These are phyloP conservation scores for Irpex lacteus DNA, from an alignment of 1,284 basidiomycete species.

Conservation along the genomic window DNA sequence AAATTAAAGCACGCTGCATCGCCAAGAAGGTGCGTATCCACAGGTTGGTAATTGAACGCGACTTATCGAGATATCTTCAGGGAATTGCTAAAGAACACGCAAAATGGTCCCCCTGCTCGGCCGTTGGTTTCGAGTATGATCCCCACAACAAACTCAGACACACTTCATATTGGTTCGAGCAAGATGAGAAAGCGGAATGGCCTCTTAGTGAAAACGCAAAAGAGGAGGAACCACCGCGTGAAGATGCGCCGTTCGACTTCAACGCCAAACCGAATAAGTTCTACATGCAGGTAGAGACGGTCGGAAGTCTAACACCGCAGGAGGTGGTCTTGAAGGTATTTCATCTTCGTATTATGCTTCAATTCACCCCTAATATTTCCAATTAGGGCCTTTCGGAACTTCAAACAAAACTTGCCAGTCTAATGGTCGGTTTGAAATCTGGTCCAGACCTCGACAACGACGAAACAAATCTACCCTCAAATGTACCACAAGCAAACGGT, in stretches of 20 bases:
- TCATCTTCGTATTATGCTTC: not conserved
- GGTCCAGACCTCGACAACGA: slow-evolving; percentile 52
- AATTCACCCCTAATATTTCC: slow-evolving; percentile 1
- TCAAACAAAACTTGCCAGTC: slow-evolving; percentile 77
- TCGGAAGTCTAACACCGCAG: slow-evolving; percentile 84
- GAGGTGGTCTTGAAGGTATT: slow-evolving; percentile 84
- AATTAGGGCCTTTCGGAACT: slow-evolving; percentile 76
- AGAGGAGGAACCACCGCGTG: slow-evolving; percentile 79
- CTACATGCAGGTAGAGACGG: slow-evolving; percentile 91
- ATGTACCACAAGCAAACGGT: slow-evolving; percentile 18
- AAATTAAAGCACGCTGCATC: slow-evolving; percentile 83
- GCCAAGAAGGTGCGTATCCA: slow-evolving; percentile 81
- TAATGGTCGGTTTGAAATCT: slow-evolving; percentile 72
- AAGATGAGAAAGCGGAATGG: slow-evolving; percentile 78
- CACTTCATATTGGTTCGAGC: slow-evolving; percentile 95
- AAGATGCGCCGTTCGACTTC: slow-evolving; percentile 84
- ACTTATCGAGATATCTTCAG: slow-evolving; percentile 36
- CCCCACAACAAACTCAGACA: slow-evolving; percentile 97
- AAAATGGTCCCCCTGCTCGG: slow-evolving; percentile 97
- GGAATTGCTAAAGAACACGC: slow-evolving; percentile 98
- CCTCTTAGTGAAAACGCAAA: slow-evolving; percentile 77
- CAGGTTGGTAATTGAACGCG: not conserved
- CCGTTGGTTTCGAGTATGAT: slow-evolving; percentile 97
- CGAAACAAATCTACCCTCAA: slow-evolving; percentile 11
- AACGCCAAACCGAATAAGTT: slow-evolving; percentile 84